Evolutionary conservation across 164 flowering plant species (phyloP).

Genomic region (Buxus sempervirens): DNA sequence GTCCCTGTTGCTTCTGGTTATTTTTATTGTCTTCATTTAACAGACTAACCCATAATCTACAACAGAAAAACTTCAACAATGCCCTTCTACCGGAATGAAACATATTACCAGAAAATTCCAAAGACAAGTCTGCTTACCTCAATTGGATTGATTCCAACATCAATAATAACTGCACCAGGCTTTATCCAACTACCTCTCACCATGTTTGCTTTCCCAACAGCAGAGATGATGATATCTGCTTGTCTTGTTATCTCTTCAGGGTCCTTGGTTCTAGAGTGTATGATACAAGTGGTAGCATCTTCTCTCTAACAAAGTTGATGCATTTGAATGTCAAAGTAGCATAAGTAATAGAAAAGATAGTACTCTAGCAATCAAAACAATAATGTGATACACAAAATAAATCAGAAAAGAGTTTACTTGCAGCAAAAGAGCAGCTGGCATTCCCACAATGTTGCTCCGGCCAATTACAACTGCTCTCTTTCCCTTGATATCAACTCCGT

Average conservation of each 20-base stretch:
- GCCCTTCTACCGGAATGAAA: background rate
- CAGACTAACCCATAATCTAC: too few relatives aligned
- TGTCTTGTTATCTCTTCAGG: slow-evolving; percentile 78
- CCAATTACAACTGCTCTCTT: slow-evolving; percentile 98
- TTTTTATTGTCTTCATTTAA: too few relatives aligned
- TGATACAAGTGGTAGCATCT: slow-evolving; percentile 84
- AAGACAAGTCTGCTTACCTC: slow-evolving; percentile 49
- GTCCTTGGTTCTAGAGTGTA: slow-evolving; percentile 80
- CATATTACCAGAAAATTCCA: background rate
- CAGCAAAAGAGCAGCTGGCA: slow-evolving; percentile 82
- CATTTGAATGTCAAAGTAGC: background rate
- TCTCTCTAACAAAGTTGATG: slow-evolving; percentile 56
- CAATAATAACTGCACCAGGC: slow-evolving; percentile 89
- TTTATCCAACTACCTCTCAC: slow-evolving; percentile 94
- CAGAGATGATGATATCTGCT: slow-evolving; percentile 89
- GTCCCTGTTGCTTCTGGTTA: too few relatives aligned
- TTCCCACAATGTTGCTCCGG: slow-evolving; percentile 95
- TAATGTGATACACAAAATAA: background rate
- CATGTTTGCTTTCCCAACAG: slow-evolving; percentile 85
- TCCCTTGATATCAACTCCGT: slow-evolving; percentile 68
- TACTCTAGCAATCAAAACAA: background rate
- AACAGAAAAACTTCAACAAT: too few relatives aligned
- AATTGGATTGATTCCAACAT: slow-evolving; percentile 92
- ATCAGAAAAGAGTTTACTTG: slow-evolving; percentile 42
- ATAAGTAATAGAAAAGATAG: background rate